phyloP scores from a whole-genome alignment of 2,329 filamentous ascomycete species.

The Seiridium unicorne region DNA sequence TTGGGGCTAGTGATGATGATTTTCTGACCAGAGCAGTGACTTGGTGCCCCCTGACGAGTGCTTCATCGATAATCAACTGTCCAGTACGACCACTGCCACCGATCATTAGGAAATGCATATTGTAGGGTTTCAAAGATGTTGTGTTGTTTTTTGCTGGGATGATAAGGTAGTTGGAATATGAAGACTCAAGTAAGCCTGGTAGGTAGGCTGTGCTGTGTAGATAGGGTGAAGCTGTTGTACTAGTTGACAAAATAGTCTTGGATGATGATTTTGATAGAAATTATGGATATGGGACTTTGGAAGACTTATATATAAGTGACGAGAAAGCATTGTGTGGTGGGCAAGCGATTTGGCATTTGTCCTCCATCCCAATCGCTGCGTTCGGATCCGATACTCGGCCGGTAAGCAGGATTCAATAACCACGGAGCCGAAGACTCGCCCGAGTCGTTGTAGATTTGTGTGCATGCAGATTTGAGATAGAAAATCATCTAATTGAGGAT shows the following conservation, averaged over 20 bases:
- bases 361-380: no score
- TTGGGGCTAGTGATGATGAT: conserved; percentile 27
- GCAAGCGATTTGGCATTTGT: no score
- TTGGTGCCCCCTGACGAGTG: conserved; percentile 36
- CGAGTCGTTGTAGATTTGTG: neutral
- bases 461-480: no score
- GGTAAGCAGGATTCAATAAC: neutral
- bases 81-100: conserved; percentile 48
- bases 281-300: no score
- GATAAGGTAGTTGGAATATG: neutral
- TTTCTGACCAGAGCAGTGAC: conserved; percentile 46
- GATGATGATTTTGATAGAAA: no score
- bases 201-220: no score
- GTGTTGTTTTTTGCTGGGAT: neutral
- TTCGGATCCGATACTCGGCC: neutral
- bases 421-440: neutral
- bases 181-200: neutral
- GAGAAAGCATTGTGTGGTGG: no score
- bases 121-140: no score
- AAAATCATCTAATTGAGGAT: no score
- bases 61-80: conserved; percentile 36
- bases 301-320: no score
- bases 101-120: conserved; percentile 44
- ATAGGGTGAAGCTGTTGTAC: no score
- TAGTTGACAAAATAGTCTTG: no score